A percentile compares a stretch with the other conserved stretches of the same genome.
Conservation (phyloP, 345 rosid genomes). For the Acer saccharum region DNA sequence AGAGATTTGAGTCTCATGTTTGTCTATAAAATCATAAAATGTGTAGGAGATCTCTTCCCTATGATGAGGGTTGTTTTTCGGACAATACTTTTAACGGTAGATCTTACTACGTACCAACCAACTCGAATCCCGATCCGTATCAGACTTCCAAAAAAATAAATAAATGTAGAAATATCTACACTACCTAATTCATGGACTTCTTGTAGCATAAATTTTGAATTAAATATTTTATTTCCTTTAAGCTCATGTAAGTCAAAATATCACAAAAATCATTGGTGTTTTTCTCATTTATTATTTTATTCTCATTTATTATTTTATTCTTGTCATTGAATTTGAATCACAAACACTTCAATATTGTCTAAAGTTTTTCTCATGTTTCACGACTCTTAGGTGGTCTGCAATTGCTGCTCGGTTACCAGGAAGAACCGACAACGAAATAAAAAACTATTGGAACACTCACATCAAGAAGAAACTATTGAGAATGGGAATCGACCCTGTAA, state of each 20-base stretch:
- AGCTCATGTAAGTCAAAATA: background rate
- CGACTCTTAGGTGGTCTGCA: slow-evolving; percentile 68
- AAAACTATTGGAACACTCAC: slow-evolving; percentile 91
- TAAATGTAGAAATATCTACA: too few relatives aligned
- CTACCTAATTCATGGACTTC: slow-evolving; percentile 1
- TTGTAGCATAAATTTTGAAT: background rate
- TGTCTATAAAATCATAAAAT: too few relatives aligned
- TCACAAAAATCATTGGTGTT: background rate
- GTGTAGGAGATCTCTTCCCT: too few relatives aligned
- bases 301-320: background rate
- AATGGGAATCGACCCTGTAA: slow-evolving; percentile 89
- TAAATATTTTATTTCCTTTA: background rate
- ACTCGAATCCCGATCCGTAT: too few relatives aligned
- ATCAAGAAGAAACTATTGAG: slow-evolving; percentile 66
- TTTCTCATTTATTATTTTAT: background rate
- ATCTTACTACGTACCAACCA: too few relatives aligned
- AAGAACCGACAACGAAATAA: slow-evolving; percentile 88
- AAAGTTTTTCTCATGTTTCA: slow-evolving; percentile 3
- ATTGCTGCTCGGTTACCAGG: slow-evolving; percentile 85
- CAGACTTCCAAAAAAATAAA: too few relatives aligned
- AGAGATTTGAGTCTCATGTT: too few relatives aligned
- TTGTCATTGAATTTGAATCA: background rate
- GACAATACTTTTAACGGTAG: too few relatives aligned
- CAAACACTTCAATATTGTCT: background rate
- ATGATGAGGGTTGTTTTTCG: too few relatives aligned